A percentile compares a stretch with the other conserved stretches of the same genome.
Conservation (phyloP, 441 rosid species). For the Pelargonium myrrhifolium region DNA sequence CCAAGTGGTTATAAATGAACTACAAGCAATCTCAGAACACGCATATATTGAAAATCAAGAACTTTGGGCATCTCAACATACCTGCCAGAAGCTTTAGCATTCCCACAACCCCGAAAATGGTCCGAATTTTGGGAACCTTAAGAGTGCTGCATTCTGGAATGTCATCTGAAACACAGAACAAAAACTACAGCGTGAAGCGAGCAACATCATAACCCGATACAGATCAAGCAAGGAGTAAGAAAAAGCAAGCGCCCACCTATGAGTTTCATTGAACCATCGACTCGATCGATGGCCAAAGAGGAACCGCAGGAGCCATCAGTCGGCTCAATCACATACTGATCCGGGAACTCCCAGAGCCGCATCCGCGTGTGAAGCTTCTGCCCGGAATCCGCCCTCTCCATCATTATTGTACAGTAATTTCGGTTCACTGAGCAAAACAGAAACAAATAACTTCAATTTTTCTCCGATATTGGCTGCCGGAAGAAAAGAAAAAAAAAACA, state of each 20-base stretch:
- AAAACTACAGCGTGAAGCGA: neutral
- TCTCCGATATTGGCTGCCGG: neutral
- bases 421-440: constrained; percentile 1
- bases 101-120: constrained; percentile 77
- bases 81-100: constrained; percentile 93
- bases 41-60: no score
- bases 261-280: constrained; percentile 60
- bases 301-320: constrained; percentile 65
- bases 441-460: neutral
- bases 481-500: no score
- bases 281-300: constrained; percentile 47
- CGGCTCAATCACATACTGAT: constrained; percentile 73
- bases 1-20: no score
- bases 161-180: constrained; percentile 34
- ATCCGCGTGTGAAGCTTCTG: constrained; percentile 65
- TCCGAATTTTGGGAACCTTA: constrained; percentile 76
- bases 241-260: constrained; percentile 30
- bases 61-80: constrained; percentile 10
- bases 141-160: constrained; percentile 60
- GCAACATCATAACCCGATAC: neutral
- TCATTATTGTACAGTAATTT: constrained; percentile 37
- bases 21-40: neutral
- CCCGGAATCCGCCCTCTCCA: constrained; percentile 55
- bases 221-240: neutral
- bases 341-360: constrained; percentile 88